A percentile compares a stretch with the other conserved stretches of the same genome.
phyloP scores from a whole-genome alignment of 2,329 filamentous ascomycete genomes.

The Cryphonectria japonica region DNA sequence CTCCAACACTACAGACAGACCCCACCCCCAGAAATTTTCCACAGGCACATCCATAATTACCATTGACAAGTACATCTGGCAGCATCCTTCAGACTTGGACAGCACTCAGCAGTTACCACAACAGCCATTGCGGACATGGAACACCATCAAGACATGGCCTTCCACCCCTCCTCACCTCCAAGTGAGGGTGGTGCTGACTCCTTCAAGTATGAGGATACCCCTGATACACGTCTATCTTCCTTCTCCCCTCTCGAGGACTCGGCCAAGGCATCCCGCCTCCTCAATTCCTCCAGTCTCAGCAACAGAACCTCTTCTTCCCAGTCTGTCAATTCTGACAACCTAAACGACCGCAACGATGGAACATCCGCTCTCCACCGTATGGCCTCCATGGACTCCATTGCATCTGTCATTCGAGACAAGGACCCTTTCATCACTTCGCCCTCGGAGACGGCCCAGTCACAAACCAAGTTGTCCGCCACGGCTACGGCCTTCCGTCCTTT shows the following conservation, averaged over 20 bases:
- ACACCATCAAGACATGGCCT: conserved; percentile 47
- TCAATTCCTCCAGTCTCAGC: conserved; percentile 39
- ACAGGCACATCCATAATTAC: not conserved
- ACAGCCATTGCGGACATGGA: conserved; percentile 11
- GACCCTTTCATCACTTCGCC: conserved; percentile 59
- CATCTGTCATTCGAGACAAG: conserved; percentile 41
- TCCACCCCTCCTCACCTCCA: conserved; percentile 53
- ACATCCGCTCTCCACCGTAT: conserved; percentile 3
- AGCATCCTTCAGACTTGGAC: not conserved
- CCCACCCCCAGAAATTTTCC: not conserved
- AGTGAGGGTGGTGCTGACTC: conserved; percentile 61
- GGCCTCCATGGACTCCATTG: conserved; percentile 34
- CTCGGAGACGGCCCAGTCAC: conserved; percentile 37
- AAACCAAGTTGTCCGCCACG: conserved; percentile 64
- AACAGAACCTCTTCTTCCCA: conserved; percentile 36
- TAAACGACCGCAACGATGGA: not conserved
- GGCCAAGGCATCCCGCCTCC: conserved; percentile 46
- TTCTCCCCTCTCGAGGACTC: conserved; percentile 65
- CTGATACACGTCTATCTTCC: conserved; percentile 64
- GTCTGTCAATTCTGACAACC: conserved; percentile 33
- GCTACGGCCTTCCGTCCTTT: conserved; percentile 65
- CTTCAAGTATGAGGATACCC: conserved; percentile 59
- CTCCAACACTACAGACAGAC: not conserved
- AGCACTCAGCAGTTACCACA: conserved; percentile 4
- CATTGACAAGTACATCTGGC: not conserved